phyloP scores from a whole-genome alignment of 441 rosid species.

The Populus hybrid region DNA sequence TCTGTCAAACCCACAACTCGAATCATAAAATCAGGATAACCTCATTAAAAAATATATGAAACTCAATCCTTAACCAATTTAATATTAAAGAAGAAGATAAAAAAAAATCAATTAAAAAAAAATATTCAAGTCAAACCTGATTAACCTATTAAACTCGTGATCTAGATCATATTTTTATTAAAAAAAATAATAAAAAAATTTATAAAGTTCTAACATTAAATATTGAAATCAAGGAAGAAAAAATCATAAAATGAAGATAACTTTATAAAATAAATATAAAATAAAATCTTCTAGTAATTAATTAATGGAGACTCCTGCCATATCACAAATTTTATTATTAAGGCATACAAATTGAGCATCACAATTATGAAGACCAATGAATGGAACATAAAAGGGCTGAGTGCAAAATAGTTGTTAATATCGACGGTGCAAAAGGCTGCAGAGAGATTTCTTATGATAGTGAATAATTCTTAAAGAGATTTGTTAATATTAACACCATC shows the following conservation, averaged over 20 bases:
- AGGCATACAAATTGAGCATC: conserved; percentile 5
- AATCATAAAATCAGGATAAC: too few relatives aligned
- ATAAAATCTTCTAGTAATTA: background rate
- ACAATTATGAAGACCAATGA: background rate
- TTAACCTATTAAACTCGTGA: too few relatives aligned
- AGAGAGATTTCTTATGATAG: conserved; percentile 6
- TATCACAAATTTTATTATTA: background rate
- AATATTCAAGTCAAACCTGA: too few relatives aligned
- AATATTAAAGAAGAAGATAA: too few relatives aligned
- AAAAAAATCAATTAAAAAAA: too few relatives aligned
- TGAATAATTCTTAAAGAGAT: background rate
- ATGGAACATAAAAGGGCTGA: background rate
- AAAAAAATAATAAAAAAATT: too few relatives aligned
- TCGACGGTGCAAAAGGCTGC: background rate
- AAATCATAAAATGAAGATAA: too few relatives aligned
- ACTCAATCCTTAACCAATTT: too few relatives aligned
- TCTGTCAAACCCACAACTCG: too few relatives aligned
- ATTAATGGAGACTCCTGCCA: background rate
- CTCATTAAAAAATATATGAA: too few relatives aligned
- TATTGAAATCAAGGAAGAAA: too few relatives aligned
- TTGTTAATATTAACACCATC: background rate
- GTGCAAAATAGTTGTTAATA: background rate
- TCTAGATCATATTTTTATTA: accelerated
- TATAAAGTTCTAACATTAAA: too few relatives aligned
- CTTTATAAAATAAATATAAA: background rate